Evolutionary conservation across 495 filamentous ascomycete species (phyloP), one percentile per base, ranked within the genome.

Genomic region (Stereocaulon alpinum): DNA sequence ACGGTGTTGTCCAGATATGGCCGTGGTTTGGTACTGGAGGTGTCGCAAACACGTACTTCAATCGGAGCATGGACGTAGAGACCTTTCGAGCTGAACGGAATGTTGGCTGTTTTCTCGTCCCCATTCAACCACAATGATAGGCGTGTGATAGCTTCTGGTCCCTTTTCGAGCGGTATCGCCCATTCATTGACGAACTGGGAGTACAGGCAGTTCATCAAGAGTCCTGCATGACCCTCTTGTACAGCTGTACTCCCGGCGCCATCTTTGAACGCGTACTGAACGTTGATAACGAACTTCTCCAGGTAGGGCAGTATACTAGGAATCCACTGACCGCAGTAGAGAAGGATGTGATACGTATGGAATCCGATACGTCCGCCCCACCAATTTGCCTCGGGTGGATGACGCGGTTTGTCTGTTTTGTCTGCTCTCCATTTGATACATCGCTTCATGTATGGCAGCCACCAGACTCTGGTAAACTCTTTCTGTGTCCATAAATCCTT

Each of bases 181-280:
- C 93, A 98, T 69, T 98, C 93, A 69, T 98, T 95, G 48, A 98
- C 93, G 65, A 89, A 94, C 69, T 98, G 93, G 22, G 85, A 90
- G 73, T 94, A 98, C 18, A 96, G 80, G 69, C 93, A 98, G 71
- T 98, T 91, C 87, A 98, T 90, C 47, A 95, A 75, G 58, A 98
- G 77, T 10, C 90, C 94, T 54, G 83, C 69, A 22, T 88, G 82
- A 41, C 83, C 84, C 20, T 84, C 83, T 72, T 96, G 84, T n/a
- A 96, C 82, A 22, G 86, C 94, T 48, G 76, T 74, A 20, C 80
- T 87, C 45, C 77, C 76, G 3, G 72, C 74, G 29, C 86, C 83
- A 60, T 88, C 82, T 4, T 74, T 64, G 76, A 95, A 96, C 40
- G 91, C 91, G 70, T 95, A 96, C 69, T 96, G 89, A 82, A 96